Evolutionary conservation across 768 basidiomycete genomes (phyloP), one percentile per base, ranked within the genome.

Genomic region (Suillus brevipes): DNA sequence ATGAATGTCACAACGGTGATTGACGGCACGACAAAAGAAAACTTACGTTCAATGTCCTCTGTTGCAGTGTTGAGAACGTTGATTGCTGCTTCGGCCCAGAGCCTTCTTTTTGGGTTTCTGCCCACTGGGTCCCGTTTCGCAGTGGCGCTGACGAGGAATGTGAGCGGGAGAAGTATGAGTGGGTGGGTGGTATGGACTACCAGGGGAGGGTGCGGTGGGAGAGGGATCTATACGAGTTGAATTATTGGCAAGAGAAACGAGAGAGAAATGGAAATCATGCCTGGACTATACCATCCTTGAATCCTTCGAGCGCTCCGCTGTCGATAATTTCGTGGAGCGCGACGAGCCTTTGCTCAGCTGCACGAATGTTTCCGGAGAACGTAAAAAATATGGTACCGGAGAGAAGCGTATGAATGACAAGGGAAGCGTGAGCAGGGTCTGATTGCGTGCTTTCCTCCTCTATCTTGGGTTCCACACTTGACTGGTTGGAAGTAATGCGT

Each of bases 111-210:
- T 4, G 92, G 91, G 61, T 85, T 88, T 31, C 89, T 81, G 47
- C 91, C 92, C 0, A 89, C 85, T 0, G 88, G 83, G 70, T 94
- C 91, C 16, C 89, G 84, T 69, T 91, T 91, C 0, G 89, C 84
- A 1, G 85, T 78, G 6, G 84, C 83, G 68, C 86, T 89, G 47
- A 91, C 77, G 6, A 92, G 83, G 72, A 89, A 92, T 0, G 85
- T 87, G 6, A 92, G 79, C 14, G 85, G 73, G 67, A 86, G 88
- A 0, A 92, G 69, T 2, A 89, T 74, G 6, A 87, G 84, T 0
- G 91, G 90, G 68, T 91, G 90, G 8, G 90, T 91, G 3, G 83
- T 81, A 49, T 85, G 85, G 6, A 92, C 70, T 53, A 78, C 74
- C 0, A 92, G 76, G 3, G 87, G 80, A 16, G 80, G 79, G 4